A percentile compares a stretch with the other conserved stretches of the same genome.
Conservation (phyloP, 345 rosid species). For the Anastatica hierochuntica region DNA sequence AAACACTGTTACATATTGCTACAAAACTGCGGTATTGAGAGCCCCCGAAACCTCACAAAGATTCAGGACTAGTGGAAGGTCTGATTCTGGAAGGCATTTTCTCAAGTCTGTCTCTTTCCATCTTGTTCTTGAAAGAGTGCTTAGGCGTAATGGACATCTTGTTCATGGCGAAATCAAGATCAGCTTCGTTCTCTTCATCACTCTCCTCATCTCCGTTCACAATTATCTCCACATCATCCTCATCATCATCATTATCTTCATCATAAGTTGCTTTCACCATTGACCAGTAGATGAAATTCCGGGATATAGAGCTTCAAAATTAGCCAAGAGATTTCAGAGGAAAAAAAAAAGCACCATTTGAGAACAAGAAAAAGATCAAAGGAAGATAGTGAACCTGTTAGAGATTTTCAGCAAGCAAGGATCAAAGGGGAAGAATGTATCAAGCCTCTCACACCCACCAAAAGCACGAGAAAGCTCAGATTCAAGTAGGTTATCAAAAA, state of each 20-base stretch:
- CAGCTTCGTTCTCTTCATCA: slow-evolving; percentile 29
- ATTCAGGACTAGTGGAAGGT: slow-evolving; percentile 58
- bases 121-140: slow-evolving; percentile 25
- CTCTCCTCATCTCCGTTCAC: slow-evolving; percentile 31
- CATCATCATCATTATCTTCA: slow-evolving; percentile 34
- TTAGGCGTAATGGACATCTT: slow-evolving; percentile 82
- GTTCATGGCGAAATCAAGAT: slow-evolving; percentile 41
- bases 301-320: slow-evolving; percentile 43
- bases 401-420: slow-evolving; percentile 63
- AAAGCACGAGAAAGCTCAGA: slow-evolving; percentile 57
- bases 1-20: background rate
- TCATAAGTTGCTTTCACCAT: slow-evolving; percentile 43
- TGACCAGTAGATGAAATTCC: slow-evolving; percentile 57
- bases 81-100: slow-evolving; percentile 69
- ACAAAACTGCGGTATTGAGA: slow-evolving; percentile 9
- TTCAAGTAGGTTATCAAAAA: slow-evolving; percentile 47
- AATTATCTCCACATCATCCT: slow-evolving; percentile 26
- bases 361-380: background rate
- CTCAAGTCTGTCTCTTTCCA: slow-evolving; percentile 30
- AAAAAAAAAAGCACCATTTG: background rate
- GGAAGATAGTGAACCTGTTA: slow-evolving; percentile 46
- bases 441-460: slow-evolving; percentile 80
- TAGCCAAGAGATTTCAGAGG: background rate
- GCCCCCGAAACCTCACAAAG: too few species aligned
- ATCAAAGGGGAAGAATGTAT: slow-evolving; percentile 88